phyloP scores from a whole-genome alignment of 2,329 filamentous ascomycete species.

The Pezicula radicicola region DNA sequence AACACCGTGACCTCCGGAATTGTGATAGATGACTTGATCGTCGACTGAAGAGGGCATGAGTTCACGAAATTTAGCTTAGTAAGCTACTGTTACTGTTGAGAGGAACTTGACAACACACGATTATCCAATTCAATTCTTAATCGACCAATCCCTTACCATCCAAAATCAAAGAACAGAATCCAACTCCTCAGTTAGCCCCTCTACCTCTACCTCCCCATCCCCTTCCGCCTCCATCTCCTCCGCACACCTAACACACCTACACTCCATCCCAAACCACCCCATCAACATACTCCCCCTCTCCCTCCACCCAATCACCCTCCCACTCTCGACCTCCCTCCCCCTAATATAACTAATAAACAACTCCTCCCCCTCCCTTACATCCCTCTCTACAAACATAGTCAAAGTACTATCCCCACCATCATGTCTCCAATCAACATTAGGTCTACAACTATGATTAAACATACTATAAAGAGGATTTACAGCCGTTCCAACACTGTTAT shows the following conservation, averaged over 20 bases:
- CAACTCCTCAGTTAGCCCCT: not conserved
- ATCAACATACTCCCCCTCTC: constrained; percentile 13
- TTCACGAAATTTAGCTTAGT: too few relatives aligned
- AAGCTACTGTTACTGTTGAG: too few relatives aligned
- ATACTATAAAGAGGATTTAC: constrained; percentile 27
- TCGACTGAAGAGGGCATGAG: too few relatives aligned
- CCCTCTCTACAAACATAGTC: constrained; percentile 20
- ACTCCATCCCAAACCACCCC: constrained; percentile 18
- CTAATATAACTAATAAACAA: constrained; percentile 23
- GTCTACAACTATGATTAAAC: constrained; percentile 31
- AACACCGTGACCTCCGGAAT: too few relatives aligned
- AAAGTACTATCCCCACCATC: constrained; percentile 18
- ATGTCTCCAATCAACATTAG: constrained; percentile 27
- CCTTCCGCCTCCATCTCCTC: constrained; percentile 5
- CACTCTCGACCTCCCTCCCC: constrained; percentile 7
- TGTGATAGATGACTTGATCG: too few relatives aligned
- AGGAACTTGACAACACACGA: too few relatives aligned
- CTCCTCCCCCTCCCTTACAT: constrained; percentile 20
- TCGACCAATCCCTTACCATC: too few relatives aligned
- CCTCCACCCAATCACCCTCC: constrained; percentile 11
- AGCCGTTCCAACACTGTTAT: constrained; percentile 24
- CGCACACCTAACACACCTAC: constrained; percentile 13
- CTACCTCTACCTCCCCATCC: not conserved
- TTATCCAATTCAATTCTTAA: too few relatives aligned
- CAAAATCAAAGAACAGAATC: too few relatives aligned